Conservation (phyloP, 2,329 filamentous ascomycete species). For the Aspergillus piperis region DNA sequence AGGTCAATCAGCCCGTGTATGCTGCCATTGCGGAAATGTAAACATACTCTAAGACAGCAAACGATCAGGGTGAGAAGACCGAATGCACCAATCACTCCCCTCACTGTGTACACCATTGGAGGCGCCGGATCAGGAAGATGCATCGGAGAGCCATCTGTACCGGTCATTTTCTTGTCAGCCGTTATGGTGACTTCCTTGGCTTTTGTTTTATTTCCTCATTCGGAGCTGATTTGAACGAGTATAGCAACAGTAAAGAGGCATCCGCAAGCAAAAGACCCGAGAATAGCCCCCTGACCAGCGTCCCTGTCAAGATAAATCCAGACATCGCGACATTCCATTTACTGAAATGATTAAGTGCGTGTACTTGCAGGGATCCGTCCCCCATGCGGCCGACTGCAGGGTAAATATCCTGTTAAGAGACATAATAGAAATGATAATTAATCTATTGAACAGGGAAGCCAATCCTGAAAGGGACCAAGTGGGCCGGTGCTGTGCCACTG, state of each 20-base stretch:
- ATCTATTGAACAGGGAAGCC: neutral
- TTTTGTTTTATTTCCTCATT: neutral
- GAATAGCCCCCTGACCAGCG: neutral
- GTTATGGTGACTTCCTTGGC: neutral
- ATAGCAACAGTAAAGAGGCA: neutral
- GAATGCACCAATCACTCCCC: slow-evolving; percentile 10
- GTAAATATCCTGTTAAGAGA: neutral
- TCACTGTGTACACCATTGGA: neutral
- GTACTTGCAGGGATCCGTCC: neutral
- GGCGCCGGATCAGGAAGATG: neutral
- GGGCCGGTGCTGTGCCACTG: neutral
- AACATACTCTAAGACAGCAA: slow-evolving; percentile 1
- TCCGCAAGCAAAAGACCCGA: neutral
- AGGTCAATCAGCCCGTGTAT: neutral
- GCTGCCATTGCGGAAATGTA: neutral
- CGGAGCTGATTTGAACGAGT: neutral
- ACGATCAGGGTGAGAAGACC: slow-evolving; percentile 14
- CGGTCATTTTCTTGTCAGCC: neutral
- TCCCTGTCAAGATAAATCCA: neutral
- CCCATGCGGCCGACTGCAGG: neutral
- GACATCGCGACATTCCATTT: neutral
- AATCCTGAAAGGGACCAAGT: neutral
- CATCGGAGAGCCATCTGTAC: neutral
- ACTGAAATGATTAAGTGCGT: neutral
- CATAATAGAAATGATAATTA: neutral